phyloP scores from a whole-genome alignment of 2,329 filamentous ascomycete species.

The Colletotrichum coccodes region DNA sequence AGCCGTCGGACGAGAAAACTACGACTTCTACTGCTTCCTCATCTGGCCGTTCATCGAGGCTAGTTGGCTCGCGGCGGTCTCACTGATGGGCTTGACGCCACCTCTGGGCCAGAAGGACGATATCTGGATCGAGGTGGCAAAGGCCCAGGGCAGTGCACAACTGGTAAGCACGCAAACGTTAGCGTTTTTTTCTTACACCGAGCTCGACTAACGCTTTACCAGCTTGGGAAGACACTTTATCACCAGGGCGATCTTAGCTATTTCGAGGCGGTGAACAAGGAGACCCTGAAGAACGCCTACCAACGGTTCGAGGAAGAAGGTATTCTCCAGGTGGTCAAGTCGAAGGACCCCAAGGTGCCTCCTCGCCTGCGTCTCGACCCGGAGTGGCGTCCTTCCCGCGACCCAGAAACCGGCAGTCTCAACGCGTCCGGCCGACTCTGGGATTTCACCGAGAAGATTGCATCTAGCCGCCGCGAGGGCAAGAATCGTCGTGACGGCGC shows the following conservation, averaged over 20 bases:
- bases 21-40: conserved; percentile 98
- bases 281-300: conserved; percentile 95
- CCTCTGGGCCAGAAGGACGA: conserved; percentile 69
- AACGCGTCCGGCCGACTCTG: conserved; percentile 81
- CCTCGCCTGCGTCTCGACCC: conserved; percentile 75
- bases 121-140: conserved; percentile 81
- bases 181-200: rapidly evolving
- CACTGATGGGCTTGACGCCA: conserved; percentile 86
- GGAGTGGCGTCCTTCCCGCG: conserved; percentile 79
- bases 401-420: conserved; percentile 69
- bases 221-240: conserved; percentile 95
- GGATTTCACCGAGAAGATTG: conserved; percentile 92
- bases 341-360: conserved; percentile 70
- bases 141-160: conserved; percentile 84
- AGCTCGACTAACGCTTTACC: conserved; percentile 34
- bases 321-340: conserved; percentile 80
- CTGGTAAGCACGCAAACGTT: conserved; percentile 61
- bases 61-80: conserved; percentile 90
- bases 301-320: conserved; percentile 89
- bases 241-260: conserved; percentile 97
- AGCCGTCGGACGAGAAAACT: conserved; percentile 86
- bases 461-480: conserved; percentile 83
- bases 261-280: conserved; percentile 98
- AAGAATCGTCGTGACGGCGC: conserved; percentile 96
- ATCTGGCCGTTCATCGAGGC: conserved; percentile 99